Base-by-base conservation (phyloP, 1,284 basidiomycete genomes). In the Ganoderma meredithae region DNA sequence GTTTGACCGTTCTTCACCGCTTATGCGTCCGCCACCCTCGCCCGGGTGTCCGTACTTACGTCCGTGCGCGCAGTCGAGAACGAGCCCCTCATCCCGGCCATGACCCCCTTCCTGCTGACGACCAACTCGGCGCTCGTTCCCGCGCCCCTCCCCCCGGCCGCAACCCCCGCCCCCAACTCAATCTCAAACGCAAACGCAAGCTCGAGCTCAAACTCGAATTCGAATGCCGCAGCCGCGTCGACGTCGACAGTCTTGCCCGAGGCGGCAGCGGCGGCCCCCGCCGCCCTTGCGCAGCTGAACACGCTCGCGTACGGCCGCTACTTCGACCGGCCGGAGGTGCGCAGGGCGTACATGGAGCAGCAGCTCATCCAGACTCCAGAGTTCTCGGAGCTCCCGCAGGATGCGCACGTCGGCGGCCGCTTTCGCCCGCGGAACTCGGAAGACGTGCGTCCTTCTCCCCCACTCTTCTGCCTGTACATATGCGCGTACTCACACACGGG, bases 311-410 rank as follows among this genome's bases (percentile, higher is more conserved):
- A 88, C 73, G 86, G 90, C 60, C 88, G 89, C 65, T 94, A 94
- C 78, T 94, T 94, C 74, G 91, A 92, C 74, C 86, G 88, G 27
- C 87, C 92, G 43, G 92, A 93, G 70, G 92, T 94, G 56, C 85
- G 92, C 71, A 85, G 85, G 76, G 86, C 90, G 15, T 92, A 87
- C 79, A 84, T 86, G 72, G 86, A 88, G 72, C 90, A 93, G 76
- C 80, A 83, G 69, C 79, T 83, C 65, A 94, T 94, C 63, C 88
- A 94, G 79, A 93, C 90, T 0, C 92, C 92, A 9, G 87, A 91
- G 66, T 94, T 86, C 76, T 80, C 82, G 27, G 79, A 83, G 56
- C 78, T 93, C 33, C 79, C 83, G 1, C 91, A 90, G 71, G 84
- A 85, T 67, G 86, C 86, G 69, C 84, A 81, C 41, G 88, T 90